Evolutionary conservation across 1,139 yeast species (phyloP).

Genomic region (Pichia sp.): DNA sequence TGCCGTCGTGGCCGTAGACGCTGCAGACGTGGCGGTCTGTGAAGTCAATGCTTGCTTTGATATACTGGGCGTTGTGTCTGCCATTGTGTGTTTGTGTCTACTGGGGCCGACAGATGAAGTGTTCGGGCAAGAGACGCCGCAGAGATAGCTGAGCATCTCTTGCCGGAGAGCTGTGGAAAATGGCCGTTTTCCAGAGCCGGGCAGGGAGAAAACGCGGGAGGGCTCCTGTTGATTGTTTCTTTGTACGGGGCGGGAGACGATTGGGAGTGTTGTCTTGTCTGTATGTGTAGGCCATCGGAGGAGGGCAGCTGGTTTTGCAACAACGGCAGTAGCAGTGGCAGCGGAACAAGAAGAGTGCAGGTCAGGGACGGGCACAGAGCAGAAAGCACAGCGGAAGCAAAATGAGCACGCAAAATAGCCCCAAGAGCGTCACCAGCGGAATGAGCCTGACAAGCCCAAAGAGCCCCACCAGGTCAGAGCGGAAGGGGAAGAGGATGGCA

Average conservation of each 20-base stretch:
- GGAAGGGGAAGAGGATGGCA: conserved; percentile 10
- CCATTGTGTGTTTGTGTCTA: too few relatives aligned
- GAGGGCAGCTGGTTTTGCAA: neutral
- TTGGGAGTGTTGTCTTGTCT: neutral
- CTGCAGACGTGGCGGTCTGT: neutral
- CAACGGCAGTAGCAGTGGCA: neutral
- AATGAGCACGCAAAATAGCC: neutral
- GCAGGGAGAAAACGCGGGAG: neutral
- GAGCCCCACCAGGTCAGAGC: conserved; percentile 7
- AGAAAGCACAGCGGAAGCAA: neutral
- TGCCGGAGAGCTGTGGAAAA: neutral
- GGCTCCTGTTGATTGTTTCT: neutral
- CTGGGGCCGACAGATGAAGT: too few relatives aligned
- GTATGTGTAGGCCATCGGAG: too few relatives aligned
- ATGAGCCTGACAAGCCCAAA: neutral
- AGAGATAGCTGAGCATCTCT: too few relatives aligned
- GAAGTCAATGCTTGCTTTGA: neutral
- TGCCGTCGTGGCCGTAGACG: neutral
- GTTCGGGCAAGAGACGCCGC: too few relatives aligned
- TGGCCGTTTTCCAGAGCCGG: neutral
- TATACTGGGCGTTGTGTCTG: neutral
- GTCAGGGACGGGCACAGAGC: too few relatives aligned
- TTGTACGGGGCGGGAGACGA: neutral
- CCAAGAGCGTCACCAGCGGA: conserved; percentile 5
- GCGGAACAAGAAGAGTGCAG: neutral